Evolutionary conservation across 2,329 filamentous ascomycete species (phyloP), one percentile per base, ranked within the genome.

Genomic region (Bipolaris sorokiniana): DNA sequence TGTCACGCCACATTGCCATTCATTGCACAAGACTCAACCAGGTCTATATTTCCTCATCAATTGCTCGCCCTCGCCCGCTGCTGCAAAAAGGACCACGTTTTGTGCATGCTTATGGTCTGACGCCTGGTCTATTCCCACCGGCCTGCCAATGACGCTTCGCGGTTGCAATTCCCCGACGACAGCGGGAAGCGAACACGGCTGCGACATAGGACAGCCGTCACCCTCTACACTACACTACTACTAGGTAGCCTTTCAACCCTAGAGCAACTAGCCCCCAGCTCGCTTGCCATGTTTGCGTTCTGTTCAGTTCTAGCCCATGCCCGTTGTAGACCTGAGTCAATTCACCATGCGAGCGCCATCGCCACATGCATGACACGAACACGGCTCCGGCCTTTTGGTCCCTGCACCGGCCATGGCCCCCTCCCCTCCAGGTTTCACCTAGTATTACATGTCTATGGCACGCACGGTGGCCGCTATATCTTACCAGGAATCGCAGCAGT

Each of bases 311-410:
- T 44, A 45, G 44, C 41, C 28, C 36, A 42, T 42, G 22, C 42
- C 42, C 15, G 13, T 31, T 53, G 10, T 28, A 37, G 49, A n/a
- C 33, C 40, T 28, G 16, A 22, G 33, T 34, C 22, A 44, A 48
- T 48, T 53, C 13, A 7, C 28, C 36, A 33, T 22, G 38, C 31
- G 23, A 45, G 49, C 23, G 23, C 40, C 34, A 37, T 38, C 36
- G 49, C 28, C 54, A 48, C 54, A 44, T 56, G 36, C 49, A 56
- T 56, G 54, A 56, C 54, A 41, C 48, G 54, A 47, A 44, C 48
- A 47, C 23, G 42, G n/a, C 22, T 53, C 10, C 44, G 36, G 28
- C 23, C 28, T 28, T 18, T 11, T 31, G n/a, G 16, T 44, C 54
- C 44, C 36, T 56, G 54, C 54, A 44, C 42, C 36, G 33, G 23